Evolutionary conservation across 768 basidiomycete species (phyloP).

Genomic region (Nidularia pulvinata): DNA sequence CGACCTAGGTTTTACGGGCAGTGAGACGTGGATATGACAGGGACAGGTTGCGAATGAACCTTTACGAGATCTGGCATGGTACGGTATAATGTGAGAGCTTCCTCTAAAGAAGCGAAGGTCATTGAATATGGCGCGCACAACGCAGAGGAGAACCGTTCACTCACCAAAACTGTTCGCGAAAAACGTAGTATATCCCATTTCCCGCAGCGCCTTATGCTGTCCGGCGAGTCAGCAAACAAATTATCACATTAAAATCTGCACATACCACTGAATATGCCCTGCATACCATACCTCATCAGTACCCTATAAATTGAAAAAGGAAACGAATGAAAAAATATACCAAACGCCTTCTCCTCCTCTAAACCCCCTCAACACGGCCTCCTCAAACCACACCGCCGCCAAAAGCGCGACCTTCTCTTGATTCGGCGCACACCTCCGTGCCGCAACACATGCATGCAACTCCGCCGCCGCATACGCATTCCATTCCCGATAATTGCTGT

Average conservation of each 20-base stretch:
- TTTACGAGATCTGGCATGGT: constrained; percentile 27
- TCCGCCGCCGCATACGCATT: constrained; percentile 19
- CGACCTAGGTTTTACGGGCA: constrained; percentile 11
- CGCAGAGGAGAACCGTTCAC: constrained; percentile 1
- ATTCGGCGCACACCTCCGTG: constrained; percentile 21
- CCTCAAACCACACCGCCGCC: constrained; percentile 18
- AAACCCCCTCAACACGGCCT: constrained; percentile 10
- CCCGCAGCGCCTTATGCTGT: constrained; percentile 18
- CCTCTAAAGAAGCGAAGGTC: constrained; percentile 7
- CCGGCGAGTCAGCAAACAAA: neutral
- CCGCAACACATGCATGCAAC: constrained; percentile 20
- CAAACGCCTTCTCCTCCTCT: constrained; percentile 26
- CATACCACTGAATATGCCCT: constrained; percentile 23
- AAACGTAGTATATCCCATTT: constrained; percentile 18
- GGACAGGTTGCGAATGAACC: constrained; percentile 7
- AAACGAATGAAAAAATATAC: constrained; percentile 6
- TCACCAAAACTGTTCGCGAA: constrained; percentile 19
- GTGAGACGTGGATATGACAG: constrained; percentile 1
- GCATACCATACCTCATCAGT: neutral
- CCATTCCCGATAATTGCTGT: constrained; percentile 5
- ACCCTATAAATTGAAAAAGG: neutral
- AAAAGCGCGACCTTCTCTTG: constrained; percentile 29
- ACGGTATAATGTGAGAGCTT: constrained; percentile 21
- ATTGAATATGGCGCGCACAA: neutral
- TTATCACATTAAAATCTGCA: neutral